Percentiles rank a stretch among this genome's conserved stretches.
These are phyloP conservation scores for Diaporthe destruens DNA, from an alignment of 2,329 filamentous ascomycete species.

Conservation along the genomic window DNA sequence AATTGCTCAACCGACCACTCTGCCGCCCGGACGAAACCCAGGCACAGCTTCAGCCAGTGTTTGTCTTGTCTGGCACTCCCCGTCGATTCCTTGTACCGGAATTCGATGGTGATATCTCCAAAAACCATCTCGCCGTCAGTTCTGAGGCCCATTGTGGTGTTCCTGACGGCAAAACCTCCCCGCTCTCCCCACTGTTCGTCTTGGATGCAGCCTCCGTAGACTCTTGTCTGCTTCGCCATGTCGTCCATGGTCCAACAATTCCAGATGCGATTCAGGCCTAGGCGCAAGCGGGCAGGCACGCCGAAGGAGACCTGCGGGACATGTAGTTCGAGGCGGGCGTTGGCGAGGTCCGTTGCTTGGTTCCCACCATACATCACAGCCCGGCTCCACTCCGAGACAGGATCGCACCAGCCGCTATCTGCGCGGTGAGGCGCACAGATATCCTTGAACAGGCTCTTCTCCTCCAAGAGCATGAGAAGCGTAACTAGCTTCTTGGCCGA, in stretches of 20 bases:
- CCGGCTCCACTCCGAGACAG: neutral
- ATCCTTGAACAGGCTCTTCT: neutral
- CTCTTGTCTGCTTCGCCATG: neutral
- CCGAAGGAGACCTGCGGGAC: neutral
- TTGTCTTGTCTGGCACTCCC: neutral
- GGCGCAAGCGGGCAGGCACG: neutral
- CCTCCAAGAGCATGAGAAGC: neutral
- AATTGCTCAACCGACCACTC: neutral
- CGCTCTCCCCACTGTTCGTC: neutral
- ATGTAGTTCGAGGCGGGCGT: neutral
- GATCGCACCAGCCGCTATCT: neutral
- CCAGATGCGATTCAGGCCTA: neutral
- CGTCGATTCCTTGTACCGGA: conserved; percentile 10
- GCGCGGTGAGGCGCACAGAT: neutral
- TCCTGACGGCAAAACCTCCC: neutral
- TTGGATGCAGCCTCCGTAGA: neutral
- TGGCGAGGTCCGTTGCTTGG: neutral
- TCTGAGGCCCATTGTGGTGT: fast-evolving
- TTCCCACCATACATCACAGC: neutral
- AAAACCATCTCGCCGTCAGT: neutral
- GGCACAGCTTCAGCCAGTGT: conserved; percentile 2
- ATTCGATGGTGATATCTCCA: neutral
- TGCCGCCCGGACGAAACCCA: neutral
- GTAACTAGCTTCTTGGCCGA: neutral
- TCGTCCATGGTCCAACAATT: neutral